Evolutionary conservation across 139 green algal genomes (phyloP).

Genomic region (Pleodorina starrii): DNA sequence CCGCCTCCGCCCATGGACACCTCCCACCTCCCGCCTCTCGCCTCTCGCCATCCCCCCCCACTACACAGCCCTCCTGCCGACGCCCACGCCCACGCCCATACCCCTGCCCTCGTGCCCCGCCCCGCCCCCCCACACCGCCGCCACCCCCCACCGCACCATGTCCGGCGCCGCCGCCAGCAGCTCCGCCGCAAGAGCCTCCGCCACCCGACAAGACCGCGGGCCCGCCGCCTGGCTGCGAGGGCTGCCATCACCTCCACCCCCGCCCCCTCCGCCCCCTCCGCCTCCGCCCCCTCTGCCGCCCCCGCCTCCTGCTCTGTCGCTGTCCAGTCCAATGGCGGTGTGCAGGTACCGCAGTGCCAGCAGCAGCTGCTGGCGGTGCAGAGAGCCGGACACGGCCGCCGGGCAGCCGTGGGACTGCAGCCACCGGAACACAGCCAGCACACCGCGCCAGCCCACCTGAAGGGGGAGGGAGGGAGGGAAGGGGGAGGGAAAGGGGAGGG

Average conservation of each 20-base stretch:
- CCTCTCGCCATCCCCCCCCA: no score
- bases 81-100: no score
- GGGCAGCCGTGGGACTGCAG: slow-evolving; percentile 42
- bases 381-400: slow-evolving; percentile 28
- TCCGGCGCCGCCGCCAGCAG: slow-evolving; percentile 28
- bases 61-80: no score
- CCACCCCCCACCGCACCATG: not conserved
- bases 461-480: no score
- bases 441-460: slow-evolving; percentile 50
- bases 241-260: not conserved
- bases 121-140: no score
- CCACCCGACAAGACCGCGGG: no score
- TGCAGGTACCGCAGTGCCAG: not conserved
- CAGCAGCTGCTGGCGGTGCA: slow-evolving; percentile 55
- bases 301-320: not conserved
- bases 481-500: not conserved
- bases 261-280: not conserved
- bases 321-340: not conserved
- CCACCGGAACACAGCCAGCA: slow-evolving; percentile 47
- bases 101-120: no score
- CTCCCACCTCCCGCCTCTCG: no score
- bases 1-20: no score
- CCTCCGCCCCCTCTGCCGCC: not conserved
- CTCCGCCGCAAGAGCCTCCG: slow-evolving; percentile 14
- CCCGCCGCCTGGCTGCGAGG: no score